Evolutionary conservation across 208 protist species (phyloP).

Genomic region (Crithidia sp.): DNA sequence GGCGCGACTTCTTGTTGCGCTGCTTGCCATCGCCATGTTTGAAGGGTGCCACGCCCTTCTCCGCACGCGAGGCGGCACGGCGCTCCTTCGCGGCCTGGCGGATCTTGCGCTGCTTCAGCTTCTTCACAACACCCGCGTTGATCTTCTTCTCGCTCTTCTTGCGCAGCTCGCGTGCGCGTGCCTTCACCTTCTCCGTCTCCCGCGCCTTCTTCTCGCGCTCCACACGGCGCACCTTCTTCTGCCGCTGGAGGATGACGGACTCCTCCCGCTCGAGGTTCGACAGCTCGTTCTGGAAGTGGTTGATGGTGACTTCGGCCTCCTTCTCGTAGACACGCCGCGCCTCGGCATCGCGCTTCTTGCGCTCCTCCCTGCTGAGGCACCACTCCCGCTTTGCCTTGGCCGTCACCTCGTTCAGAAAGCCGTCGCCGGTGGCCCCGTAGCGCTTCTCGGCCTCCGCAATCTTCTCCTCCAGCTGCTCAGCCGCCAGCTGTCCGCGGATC

Average conservation of each 20-base stretch:
- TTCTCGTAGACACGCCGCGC: constrained; percentile 77
- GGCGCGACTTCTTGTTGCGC: constrained; percentile 78
- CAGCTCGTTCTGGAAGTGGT: constrained; percentile 85
- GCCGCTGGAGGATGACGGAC: constrained; percentile 50
- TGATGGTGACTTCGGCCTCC: constrained; percentile 87
- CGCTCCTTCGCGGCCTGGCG: constrained; percentile 66
- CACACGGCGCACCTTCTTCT: constrained; percentile 51
- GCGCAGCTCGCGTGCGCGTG: constrained; percentile 53
- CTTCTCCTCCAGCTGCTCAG: constrained; percentile 75
- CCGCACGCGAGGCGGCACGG: constrained; percentile 66
- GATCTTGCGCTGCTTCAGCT: constrained; percentile 88
- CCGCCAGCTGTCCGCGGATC: constrained; percentile 67
- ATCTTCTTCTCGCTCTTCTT: constrained; percentile 84
- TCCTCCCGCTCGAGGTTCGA: constrained; percentile 72
- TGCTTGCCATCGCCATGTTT: constrained; percentile 64
- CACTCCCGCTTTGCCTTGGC: constrained; percentile 65
- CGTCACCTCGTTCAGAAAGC: constrained; percentile 37
- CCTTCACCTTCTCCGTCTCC: constrained; percentile 65
- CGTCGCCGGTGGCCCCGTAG: constrained; percentile 39
- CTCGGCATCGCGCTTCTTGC: constrained; percentile 67
- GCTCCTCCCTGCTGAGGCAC: constrained; percentile 79
- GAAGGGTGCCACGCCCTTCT: constrained; percentile 58
- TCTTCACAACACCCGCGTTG: constrained; percentile 80
- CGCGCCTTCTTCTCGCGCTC: constrained; percentile 62
- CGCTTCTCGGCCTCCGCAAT: constrained; percentile 83